Conservation (phyloP, 2,329 filamentous ascomycete species). For the Akanthomyces uredinophilus region DNA sequence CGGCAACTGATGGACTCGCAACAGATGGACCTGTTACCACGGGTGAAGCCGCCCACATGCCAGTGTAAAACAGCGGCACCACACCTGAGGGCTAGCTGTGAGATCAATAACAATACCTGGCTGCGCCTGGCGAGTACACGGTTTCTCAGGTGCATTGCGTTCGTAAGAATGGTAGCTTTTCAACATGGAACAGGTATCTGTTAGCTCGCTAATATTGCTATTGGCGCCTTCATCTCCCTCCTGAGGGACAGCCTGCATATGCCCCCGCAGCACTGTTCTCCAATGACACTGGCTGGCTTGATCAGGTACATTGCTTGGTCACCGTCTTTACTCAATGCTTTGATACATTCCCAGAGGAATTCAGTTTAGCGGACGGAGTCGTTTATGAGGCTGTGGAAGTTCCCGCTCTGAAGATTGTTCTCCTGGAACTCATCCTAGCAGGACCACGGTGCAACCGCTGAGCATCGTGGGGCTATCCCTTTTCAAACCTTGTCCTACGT, state of each 20-base stretch:
- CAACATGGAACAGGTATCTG: not conserved
- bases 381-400: not conserved
- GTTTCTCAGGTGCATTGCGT: not conserved
- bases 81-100: not conserved
- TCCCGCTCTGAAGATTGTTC: not conserved
- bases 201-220: not conserved
- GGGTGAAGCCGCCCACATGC: slow-evolving; percentile 9
- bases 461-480: not conserved
- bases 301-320: not conserved
- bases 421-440: not conserved
- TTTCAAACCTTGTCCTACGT: not conserved
- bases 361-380: not conserved
- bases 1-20: not conserved
- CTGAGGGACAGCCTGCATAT: not conserved
- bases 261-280: not conserved
- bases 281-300: not conserved
- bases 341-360: not conserved
- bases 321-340: not conserved
- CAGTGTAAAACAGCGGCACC: not conserved
- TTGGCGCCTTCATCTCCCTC: not conserved
- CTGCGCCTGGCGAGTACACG: not conserved
- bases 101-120: not conserved
- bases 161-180: not conserved
- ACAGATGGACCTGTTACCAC: not conserved
- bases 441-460: not conserved